Evolutionary conservation across 78 protist genomes (phyloP).

Genomic region (Dictyostelium intermedium): DNA sequence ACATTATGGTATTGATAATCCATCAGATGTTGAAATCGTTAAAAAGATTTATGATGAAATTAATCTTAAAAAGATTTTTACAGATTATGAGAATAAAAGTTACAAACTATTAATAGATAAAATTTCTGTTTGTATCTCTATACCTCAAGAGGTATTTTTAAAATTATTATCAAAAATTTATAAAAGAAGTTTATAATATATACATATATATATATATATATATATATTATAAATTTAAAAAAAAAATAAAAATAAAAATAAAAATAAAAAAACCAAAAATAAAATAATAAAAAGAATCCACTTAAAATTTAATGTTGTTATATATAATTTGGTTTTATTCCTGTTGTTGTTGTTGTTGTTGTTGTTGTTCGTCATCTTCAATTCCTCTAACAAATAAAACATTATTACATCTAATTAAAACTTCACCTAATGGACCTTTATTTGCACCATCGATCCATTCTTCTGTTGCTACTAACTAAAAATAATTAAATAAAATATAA

Average conservation of each 20-base stretch:
- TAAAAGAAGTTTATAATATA: conserved; percentile 52
- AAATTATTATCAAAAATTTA: conserved; percentile 69
- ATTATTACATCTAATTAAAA: conserved; percentile 84
- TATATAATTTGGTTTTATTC: neutral
- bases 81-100: conserved; percentile 33
- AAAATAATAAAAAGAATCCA: neutral
- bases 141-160: conserved; percentile 79
- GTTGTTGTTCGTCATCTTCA: neutral
- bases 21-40: neutral
- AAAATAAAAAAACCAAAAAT: neutral
- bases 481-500: neutral
- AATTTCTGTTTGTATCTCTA: conserved; percentile 55
- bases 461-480: conserved; percentile 79
- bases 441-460: conserved; percentile 78
- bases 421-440: conserved; percentile 77
- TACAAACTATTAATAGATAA: neutral
- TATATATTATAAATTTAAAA: too few relatives aligned
- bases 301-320: neutral
- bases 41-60: conserved; percentile 5
- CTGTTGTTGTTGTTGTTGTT: neutral
- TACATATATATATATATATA: too few relatives aligned
- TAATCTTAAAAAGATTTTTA: conserved; percentile 34
- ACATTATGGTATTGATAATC: neutral
- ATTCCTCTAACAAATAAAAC: conserved; percentile 79
- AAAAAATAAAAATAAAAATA: neutral